Evolutionary conservation across 768 basidiomycete species (phyloP).

Genomic region (Tephrocybe sp.): DNA sequence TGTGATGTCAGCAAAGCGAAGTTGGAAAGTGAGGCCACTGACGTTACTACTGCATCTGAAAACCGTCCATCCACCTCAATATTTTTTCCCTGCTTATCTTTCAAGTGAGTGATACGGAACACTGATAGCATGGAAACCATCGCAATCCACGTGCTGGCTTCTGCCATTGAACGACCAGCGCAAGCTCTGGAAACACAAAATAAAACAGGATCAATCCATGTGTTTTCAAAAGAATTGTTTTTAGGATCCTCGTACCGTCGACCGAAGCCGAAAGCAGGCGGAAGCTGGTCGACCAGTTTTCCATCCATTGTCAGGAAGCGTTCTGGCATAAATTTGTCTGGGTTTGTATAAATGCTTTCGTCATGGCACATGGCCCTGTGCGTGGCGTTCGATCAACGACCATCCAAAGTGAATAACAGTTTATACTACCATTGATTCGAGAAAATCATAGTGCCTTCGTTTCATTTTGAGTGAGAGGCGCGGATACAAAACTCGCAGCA

Average conservation of each 20-base stretch:
- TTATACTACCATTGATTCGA: neutral
- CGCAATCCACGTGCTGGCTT: neutral
- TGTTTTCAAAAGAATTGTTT: neutral
- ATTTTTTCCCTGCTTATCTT: neutral
- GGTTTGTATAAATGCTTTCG: neutral
- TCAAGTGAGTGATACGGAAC: neutral
- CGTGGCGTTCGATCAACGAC: neutral
- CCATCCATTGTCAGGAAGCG: constrained; percentile 6
- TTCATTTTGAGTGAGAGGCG: neutral
- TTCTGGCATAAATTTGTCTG: constrained; percentile 5
- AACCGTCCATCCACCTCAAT: neutral
- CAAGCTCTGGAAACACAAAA: neutral
- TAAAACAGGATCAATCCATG: neutral
- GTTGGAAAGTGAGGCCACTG: neutral
- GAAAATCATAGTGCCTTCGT: neutral
- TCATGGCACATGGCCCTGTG: constrained; percentile 1
- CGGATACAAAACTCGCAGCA: neutral
- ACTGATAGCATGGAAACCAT: neutral
- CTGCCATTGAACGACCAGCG: neutral
- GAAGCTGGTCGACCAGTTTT: neutral
- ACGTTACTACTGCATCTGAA: neutral
- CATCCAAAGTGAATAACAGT: neutral
- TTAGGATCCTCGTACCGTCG: constrained; percentile 6
- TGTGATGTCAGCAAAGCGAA: neutral
- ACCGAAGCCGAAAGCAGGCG: constrained; percentile 8